A percentile compares a stretch with the other conserved stretches of the same genome.
Conservation (phyloP, 1,139 yeast species). For the Kurtzmaniella quercitrusa region DNA sequence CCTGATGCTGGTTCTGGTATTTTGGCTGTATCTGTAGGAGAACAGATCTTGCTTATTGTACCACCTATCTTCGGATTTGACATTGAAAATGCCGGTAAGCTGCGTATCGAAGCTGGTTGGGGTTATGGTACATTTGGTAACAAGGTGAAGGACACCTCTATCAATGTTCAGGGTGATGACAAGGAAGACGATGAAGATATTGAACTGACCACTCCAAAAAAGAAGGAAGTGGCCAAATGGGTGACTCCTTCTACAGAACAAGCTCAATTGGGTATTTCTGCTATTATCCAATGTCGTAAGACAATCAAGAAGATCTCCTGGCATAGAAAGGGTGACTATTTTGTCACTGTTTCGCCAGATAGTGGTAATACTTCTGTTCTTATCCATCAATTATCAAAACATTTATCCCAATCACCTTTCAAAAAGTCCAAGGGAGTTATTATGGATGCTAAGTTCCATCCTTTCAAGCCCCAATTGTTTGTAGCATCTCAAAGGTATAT, state of each 20-base stretch:
- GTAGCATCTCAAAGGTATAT: conserved; percentile 93
- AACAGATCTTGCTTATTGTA: conserved; percentile 67
- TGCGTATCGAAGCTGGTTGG: conserved; percentile 85
- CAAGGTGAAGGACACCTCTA: conserved; percentile 39
- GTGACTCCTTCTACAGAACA: conserved; percentile 69
- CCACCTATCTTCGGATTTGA: conserved; percentile 93
- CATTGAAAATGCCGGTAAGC: conserved; percentile 75
- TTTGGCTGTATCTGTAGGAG: conserved; percentile 83
- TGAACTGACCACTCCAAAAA: conserved; percentile 28
- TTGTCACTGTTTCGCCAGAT: conserved; percentile 90
- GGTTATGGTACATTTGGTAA: conserved; percentile 79
- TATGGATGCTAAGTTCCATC: conserved; percentile 96
- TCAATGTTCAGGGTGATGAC: conserved; percentile 40
- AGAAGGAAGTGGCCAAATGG: conserved; percentile 77
- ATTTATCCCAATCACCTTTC: conserved; percentile 96
- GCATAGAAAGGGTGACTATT: conserved; percentile 98
- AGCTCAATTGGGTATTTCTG: conserved; percentile 63
- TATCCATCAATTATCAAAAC: conserved; percentile 92
- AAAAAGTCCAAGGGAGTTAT: conserved; percentile 88
- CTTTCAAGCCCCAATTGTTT: conserved; percentile 88
- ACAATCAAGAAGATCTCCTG: conserved; percentile 81
- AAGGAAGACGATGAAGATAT: conserved; percentile 32
- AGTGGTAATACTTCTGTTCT: conserved; percentile 85
- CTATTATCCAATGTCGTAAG: conserved; percentile 63
- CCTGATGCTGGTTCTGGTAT: conserved; percentile 73